phyloP scores from a whole-genome alignment of 2,329 filamentous ascomycete genomes.

The Hortaea werneckii region DNA sequence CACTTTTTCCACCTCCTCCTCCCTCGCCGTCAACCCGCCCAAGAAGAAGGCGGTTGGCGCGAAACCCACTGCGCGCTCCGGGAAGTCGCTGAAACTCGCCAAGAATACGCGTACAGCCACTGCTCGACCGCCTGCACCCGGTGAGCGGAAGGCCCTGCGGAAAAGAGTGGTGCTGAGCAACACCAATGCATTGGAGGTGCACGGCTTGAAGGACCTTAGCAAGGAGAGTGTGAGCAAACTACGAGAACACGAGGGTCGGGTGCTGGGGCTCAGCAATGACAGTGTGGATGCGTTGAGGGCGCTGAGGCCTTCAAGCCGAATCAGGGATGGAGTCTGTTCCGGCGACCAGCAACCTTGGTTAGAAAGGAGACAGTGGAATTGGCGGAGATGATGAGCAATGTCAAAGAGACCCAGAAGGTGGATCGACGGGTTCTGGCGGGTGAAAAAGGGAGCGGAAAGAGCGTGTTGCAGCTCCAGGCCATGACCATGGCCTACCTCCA shows the following conservation, averaged over 20 bases:
- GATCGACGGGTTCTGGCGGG: slow-evolving; percentile 62
- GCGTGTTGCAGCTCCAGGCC: slow-evolving; percentile 71
- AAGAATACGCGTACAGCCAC: slow-evolving; percentile 20
- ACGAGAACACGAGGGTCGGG: slow-evolving; percentile 47
- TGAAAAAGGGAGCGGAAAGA: slow-evolving; percentile 71
- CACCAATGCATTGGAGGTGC: slow-evolving; percentile 75
- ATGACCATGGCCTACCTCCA: slow-evolving; percentile 72
- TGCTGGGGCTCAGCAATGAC: slow-evolving; percentile 58
- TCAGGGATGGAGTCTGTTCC: slow-evolving; percentile 81
- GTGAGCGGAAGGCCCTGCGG: slow-evolving; percentile 77
- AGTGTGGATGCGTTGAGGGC: slow-evolving; percentile 71
- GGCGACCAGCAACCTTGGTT: slow-evolving; percentile 67
- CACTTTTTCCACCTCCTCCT: slow-evolving; percentile 25
- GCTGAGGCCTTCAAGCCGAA: slow-evolving; percentile 82
- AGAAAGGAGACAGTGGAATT: slow-evolving; percentile 68
- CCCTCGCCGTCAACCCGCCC: slow-evolving; percentile 16
- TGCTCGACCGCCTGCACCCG: slow-evolving; percentile 36
- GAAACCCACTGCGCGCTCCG: slow-evolving; percentile 10
- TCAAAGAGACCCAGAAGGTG: slow-evolving; percentile 37
- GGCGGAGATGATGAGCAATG: slow-evolving; percentile 37
- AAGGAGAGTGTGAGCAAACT: slow-evolving; percentile 6
- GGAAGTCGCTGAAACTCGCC: slow-evolving; percentile 18
- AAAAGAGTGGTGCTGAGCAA: slow-evolving; percentile 90
- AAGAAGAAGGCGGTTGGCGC: slow-evolving; percentile 20
- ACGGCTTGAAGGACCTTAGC: slow-evolving; percentile 52